Evolutionary conservation across 306 rosid genomes (phyloP), one percentile per base, ranked within the genome.

Genomic region (Potentilla sterilis): DNA sequence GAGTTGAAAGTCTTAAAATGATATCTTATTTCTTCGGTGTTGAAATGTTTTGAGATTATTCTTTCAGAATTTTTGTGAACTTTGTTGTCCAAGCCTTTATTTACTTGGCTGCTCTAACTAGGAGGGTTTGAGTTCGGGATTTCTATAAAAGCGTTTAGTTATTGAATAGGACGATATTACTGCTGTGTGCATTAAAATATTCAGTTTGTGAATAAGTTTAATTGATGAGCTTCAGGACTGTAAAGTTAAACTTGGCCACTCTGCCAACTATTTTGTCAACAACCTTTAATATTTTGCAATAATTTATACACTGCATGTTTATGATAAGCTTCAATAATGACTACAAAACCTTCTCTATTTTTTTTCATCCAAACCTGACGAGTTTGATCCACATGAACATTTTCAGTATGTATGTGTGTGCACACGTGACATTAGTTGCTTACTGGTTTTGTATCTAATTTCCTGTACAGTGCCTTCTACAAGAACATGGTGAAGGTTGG

Each of bases 401-500:
- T n/a, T 2, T 40, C 24, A 24, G 24, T 38, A 13, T 4, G 41
- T 11, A 59, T 0, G 9, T 7, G 11, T 72, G 43, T 16, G n/a
- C n/a, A n/a, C n/a, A n/a, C n/a, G n/a, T n/a, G n/a, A n/a, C 48
- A 73, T 1, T 41, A 24, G 1, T 16, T 40, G 42, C 55, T 42
- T 9, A 22, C 77, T 67, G 64, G 61, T 19, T 34, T n/a, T 22
- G 18, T 58, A 11, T n/a, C n/a, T n/a, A n/a, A n/a, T n/a, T 71
- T 84, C 78, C 48, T 74, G 75, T 86, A 78, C 87, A 90, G 99
- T 69, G 88, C 88, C 34, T 96, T 92, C 85, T 92, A 96, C 83
- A 83, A 83, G 80, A 96, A 96, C 78, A 89, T 96, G 97, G 87
- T 86, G 69, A 79, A 83, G 78, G 88, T 92, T 66, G 89, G 86